A percentile compares a stretch with the other conserved stretches of the same genome.
Evolutionary conservation across 257 asterid species (phyloP).

Genomic region (Coffea eugenioides): DNA sequence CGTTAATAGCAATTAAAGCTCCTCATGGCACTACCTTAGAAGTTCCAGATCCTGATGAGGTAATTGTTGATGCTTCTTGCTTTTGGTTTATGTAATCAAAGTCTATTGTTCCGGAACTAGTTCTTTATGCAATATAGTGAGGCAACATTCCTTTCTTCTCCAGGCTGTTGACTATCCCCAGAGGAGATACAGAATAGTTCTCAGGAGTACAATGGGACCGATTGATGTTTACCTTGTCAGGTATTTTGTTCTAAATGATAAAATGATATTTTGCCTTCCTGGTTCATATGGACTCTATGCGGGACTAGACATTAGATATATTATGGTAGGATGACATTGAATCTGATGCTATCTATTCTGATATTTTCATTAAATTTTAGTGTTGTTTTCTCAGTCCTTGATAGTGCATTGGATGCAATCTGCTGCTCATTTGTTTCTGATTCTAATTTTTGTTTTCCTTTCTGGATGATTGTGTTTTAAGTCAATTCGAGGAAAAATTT

Average conservation of each 20-base stretch:
- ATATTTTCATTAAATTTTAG: background rate
- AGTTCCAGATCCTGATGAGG: constrained; percentile 98
- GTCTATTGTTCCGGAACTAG: background rate
- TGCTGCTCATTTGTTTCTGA: background rate
- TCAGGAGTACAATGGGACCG: constrained; percentile 93
- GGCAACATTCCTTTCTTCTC: constrained; percentile 5
- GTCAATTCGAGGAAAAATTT: constrained; percentile 81
- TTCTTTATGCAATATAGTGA: background rate
- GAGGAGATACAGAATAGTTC: constrained; percentile 77
- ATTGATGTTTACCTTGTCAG: constrained; percentile 88
- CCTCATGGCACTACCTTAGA: constrained; percentile 96
- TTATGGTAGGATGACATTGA: background rate
- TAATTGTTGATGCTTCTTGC: constrained; percentile 23
- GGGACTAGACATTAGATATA: background rate
- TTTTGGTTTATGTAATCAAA: background rate
- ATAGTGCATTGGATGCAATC: background rate
- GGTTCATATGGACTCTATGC: background rate
- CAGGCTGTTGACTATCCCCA: constrained; percentile 94
- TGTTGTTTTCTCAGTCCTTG: background rate
- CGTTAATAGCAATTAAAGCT: constrained; percentile 91
- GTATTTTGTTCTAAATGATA: constrained; percentile 33
- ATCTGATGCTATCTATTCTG: background rate
- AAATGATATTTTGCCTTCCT: background rate
- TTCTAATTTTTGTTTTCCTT: background rate
- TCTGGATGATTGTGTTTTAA: constrained; percentile 10